Evolutionary conservation across 192 early-diverging fungal genomes (phyloP).

Genomic region (Pecoramyces ruminantium): DNA sequence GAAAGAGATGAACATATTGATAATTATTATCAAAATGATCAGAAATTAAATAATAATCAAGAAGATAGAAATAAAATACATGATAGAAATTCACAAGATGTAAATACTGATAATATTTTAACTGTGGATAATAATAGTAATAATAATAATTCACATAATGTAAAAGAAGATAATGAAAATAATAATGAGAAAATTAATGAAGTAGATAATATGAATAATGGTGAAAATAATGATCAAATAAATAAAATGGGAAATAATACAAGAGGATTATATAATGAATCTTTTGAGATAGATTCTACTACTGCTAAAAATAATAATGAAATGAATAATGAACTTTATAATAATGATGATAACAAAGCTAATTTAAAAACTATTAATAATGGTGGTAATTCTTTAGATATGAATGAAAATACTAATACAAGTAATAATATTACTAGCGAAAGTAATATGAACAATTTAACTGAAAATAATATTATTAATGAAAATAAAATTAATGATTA

Average conservation of each 20-base stretch:
- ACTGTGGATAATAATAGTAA: too few relatives aligned
- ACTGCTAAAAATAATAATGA: not conserved
- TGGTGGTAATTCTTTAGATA: too few relatives aligned
- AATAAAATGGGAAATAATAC: too few relatives aligned
- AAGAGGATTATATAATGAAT: too few relatives aligned
- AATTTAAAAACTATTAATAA: not conserved
- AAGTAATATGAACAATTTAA: not conserved
- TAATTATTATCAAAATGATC: too few relatives aligned
- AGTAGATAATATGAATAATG: too few relatives aligned
- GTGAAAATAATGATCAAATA: too few relatives aligned
- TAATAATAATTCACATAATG: not conserved
- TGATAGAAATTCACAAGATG: not conserved
- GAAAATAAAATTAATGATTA: not conserved
- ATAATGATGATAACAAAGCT: not conserved
- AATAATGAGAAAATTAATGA: too few relatives aligned
- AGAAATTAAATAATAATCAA: not conserved
- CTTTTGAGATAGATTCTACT: not conserved
- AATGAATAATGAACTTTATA: not conserved
- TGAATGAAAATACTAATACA: not conserved
- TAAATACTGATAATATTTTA: not conserved
- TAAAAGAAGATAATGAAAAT: too few relatives aligned
- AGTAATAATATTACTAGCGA: not conserved
- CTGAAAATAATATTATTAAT: not conserved
- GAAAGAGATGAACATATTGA: too few relatives aligned
- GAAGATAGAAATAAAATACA: not conserved